Conservation (phyloP, 2,329 filamentous ascomycete species). For the Shiraia bambusicola region DNA sequence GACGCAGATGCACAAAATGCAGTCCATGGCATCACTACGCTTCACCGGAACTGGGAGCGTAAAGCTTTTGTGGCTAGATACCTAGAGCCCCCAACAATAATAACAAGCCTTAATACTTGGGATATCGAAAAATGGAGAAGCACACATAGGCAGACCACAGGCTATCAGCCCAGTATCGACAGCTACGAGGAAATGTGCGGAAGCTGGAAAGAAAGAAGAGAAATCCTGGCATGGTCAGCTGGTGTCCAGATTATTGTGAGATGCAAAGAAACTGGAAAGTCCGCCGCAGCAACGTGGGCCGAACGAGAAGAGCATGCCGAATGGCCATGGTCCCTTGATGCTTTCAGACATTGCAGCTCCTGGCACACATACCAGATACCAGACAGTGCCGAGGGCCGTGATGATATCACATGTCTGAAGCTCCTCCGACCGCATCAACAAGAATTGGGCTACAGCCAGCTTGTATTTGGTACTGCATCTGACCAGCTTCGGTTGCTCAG, state of each 20-base stretch:
- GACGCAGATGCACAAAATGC: constrained; percentile 38
- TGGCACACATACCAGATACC: constrained; percentile 58
- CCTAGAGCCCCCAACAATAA: constrained; percentile 47
- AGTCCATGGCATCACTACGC: constrained; percentile 57
- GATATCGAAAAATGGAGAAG: constrained; percentile 42
- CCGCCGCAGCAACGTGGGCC: constrained; percentile 11
- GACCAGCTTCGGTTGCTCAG: constrained; percentile 50
- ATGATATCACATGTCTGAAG: constrained; percentile 62
- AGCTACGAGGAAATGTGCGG: constrained; percentile 56
- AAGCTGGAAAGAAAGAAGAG: constrained; percentile 49
- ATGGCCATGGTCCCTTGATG: constrained; percentile 31
- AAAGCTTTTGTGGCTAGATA: constrained; percentile 58
- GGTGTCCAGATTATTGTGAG: constrained; percentile 58
- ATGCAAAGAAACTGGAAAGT: constrained; percentile 47
- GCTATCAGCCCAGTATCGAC: constrained; percentile 61
- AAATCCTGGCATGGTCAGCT: constrained; percentile 62
- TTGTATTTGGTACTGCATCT: constrained; percentile 60
- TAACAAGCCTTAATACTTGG: constrained; percentile 41
- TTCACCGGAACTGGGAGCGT: constrained; percentile 59
- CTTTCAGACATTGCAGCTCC: constrained; percentile 36
- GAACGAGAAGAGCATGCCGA: constrained; percentile 9
- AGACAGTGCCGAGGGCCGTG: constrained; percentile 53
- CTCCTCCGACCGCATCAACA: constrained; percentile 50
- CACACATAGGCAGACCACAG: constrained; percentile 55
- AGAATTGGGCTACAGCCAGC: constrained; percentile 43